Percentiles rank a stretch among this genome's conserved stretches.
Conservation (phyloP, 768 basidiomycete species). For the Asterophora lycoperdoides region DNA sequence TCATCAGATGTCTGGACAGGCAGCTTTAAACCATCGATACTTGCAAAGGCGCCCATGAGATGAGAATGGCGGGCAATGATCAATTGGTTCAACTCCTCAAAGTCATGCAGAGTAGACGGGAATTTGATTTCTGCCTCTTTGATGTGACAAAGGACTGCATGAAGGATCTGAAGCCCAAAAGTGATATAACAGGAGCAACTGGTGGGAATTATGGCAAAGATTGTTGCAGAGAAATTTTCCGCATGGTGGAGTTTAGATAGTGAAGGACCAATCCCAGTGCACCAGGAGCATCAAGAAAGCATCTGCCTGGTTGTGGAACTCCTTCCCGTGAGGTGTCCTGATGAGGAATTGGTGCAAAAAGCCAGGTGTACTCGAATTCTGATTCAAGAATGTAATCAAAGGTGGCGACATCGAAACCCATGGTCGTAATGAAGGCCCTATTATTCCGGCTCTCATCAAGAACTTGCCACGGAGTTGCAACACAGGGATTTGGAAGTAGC, state of each 20-base stretch:
- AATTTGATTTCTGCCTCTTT: conserved; percentile 26
- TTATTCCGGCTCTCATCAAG: conserved; percentile 29
- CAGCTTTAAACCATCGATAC: conserved; percentile 31
- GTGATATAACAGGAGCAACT: conserved; percentile 32
- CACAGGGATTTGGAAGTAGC: conserved; percentile 23
- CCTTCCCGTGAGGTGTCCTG: conserved; percentile 20
- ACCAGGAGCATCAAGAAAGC: conserved; percentile 36
- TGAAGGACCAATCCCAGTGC: conserved; percentile 38
- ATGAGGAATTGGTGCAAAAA: conserved; percentile 15
- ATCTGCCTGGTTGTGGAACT: conserved; percentile 18
- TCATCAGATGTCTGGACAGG: conserved; percentile 32
- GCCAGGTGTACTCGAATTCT: conserved; percentile 29
- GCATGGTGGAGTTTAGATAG: conserved; percentile 38
- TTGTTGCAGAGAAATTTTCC: conserved; percentile 34
- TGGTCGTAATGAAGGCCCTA: conserved; percentile 41
- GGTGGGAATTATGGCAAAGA: conserved; percentile 38
- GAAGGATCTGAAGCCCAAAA: conserved; percentile 30
- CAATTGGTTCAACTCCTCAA: conserved; percentile 21
- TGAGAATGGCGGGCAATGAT: conserved; percentile 26
- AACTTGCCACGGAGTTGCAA: neutral
- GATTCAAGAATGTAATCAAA: conserved; percentile 29
- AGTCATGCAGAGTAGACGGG: conserved; percentile 23
- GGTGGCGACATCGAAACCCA: conserved; percentile 37
- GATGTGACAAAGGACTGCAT: conserved; percentile 24
- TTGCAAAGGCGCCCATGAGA: conserved; percentile 35